Conservation (phyloP, 257 asterid genomes). For the Knoxia roxburghii region DNA sequence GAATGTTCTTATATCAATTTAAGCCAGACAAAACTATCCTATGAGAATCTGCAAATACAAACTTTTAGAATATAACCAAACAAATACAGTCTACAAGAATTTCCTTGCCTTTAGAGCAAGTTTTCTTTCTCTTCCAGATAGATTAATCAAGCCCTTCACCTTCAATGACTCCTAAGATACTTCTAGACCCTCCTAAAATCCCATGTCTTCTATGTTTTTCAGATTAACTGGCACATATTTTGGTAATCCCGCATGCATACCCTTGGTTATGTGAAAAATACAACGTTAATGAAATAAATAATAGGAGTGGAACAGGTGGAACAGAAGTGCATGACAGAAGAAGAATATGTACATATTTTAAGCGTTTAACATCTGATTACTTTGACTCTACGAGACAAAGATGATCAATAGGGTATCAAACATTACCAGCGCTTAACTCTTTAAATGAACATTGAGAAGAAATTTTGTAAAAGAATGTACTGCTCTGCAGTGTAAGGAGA, state of each 20-base stretch:
- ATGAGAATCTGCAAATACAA: not conserved
- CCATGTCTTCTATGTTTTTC: conserved; percentile 72
- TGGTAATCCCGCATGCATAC: conserved; percentile 91
- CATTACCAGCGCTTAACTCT: not conserved
- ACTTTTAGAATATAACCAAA: not conserved
- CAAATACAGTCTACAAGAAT: conserved; percentile 1
- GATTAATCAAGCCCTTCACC: conserved; percentile 77
- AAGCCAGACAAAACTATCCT: not conserved
- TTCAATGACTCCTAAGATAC: conserved; percentile 89
- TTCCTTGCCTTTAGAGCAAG: conserved; percentile 80
- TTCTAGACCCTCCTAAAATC: conserved; percentile 89
- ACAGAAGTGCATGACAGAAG: not conserved
- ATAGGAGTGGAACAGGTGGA: not conserved
- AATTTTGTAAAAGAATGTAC: not conserved
- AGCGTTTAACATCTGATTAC: not conserved
- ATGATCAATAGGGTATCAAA: not conserved
- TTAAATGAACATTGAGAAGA: not conserved
- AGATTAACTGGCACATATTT: conserved; percentile 85
- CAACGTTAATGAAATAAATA: not conserved
- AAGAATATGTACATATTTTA: not conserved
- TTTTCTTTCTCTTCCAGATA: conserved; percentile 91
- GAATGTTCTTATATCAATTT: not conserved
- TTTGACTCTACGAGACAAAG: not conserved
- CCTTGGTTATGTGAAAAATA: conserved; percentile 24
- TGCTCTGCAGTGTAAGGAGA: not conserved